A percentile compares a stretch with the other conserved stretches of the same genome.
Evolutionary conservation across 208 protist genomes (phyloP).

Genomic region (Trypanosoma caninum): DNA sequence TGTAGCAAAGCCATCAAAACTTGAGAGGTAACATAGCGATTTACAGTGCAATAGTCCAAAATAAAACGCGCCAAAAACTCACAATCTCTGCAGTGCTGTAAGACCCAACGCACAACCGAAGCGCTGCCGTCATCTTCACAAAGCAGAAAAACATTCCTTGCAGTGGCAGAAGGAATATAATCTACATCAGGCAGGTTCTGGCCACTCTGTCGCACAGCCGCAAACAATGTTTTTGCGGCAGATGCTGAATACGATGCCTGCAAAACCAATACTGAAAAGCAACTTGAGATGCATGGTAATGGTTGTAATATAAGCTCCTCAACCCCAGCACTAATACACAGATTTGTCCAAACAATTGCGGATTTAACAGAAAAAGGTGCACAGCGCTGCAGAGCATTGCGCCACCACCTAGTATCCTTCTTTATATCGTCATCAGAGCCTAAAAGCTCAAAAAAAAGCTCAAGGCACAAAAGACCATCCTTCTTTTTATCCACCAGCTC

Average conservation of each 20-base stretch:
- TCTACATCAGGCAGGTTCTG: neutral
- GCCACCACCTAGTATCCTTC: constrained; percentile 10
- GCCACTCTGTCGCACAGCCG: neutral
- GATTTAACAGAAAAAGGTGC: neutral
- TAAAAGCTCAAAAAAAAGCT: constrained; percentile 5
- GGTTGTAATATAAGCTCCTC: neutral
- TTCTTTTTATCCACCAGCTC: neutral
- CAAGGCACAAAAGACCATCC: constrained; percentile 10
- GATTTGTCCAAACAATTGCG: neutral
- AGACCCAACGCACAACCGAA: constrained; percentile 7
- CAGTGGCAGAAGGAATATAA: neutral
- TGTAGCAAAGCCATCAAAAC: constrained; percentile 4
- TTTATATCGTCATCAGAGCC: neutral
- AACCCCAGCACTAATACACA: constrained; percentile 5
- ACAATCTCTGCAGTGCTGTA: constrained; percentile 11
- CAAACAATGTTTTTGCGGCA: constrained; percentile 5
- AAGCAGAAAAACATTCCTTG: constrained; percentile 3
- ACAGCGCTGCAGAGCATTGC: constrained; percentile 5
- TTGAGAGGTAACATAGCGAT: neutral
- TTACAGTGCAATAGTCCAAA: neutral
- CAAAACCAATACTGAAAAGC: constrained; percentile 11
- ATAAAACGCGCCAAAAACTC: constrained; percentile 8
- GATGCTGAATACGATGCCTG: neutral
- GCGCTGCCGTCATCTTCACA: neutral
- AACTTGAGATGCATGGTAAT: neutral